Conservation (phyloP, 768 basidiomycete genomes). For the Lactarius sanguifluus region DNA sequence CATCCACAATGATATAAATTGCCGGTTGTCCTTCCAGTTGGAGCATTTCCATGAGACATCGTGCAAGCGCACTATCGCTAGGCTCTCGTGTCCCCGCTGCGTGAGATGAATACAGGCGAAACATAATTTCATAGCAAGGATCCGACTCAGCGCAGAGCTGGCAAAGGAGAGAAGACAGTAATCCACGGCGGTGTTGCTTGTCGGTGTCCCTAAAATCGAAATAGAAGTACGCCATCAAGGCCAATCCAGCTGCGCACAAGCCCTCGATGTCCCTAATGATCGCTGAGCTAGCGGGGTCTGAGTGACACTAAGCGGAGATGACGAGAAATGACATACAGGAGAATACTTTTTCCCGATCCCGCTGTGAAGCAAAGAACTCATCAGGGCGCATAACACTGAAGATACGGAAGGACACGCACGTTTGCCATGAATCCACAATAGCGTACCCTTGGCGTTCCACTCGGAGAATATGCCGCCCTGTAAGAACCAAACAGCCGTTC, state of each 20-base stretch:
- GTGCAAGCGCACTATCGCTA: background rate
- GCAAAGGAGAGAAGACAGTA: background rate
- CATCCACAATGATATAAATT: background rate
- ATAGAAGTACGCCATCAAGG: background rate
- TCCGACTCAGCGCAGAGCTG: background rate
- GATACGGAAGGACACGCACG: background rate
- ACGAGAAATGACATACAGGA: background rate
- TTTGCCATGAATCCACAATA: background rate
- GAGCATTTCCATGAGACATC: conserved; percentile 3
- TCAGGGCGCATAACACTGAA: background rate
- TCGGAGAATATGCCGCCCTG: background rate
- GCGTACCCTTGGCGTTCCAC: background rate
- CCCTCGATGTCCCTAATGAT: background rate
- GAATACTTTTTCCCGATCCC: background rate
- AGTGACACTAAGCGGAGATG: background rate
- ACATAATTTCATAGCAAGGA: background rate
- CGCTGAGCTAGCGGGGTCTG: background rate
- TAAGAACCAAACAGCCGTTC: background rate
- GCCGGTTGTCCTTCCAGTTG: background rate
- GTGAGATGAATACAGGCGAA: background rate
- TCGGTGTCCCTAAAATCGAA: background rate
- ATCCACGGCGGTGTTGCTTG: background rate
- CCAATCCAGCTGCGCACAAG: background rate
- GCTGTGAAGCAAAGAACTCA: background rate
- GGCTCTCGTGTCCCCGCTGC: background rate